A percentile compares a stretch with the other conserved stretches of the same genome.
Evolutionary conservation across 164 flowering plant genomes (phyloP).

Genomic region (Magnolia officinalis): DNA sequence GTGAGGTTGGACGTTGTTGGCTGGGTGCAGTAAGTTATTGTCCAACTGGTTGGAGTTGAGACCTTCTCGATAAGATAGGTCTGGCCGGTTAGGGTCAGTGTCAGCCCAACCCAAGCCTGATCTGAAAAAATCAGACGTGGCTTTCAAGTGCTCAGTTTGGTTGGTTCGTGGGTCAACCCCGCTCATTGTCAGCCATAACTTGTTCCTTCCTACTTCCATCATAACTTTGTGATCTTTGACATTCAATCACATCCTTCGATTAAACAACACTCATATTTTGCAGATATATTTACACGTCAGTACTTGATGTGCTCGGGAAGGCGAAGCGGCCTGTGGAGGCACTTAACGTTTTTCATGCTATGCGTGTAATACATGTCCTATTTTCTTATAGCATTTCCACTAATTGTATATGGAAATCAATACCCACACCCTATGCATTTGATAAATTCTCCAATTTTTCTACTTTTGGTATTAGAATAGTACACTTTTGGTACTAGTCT

Average conservation of each 20-base stretch:
- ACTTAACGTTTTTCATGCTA: slow-evolving; percentile 63
- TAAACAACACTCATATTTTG: slow-evolving; percentile 3
- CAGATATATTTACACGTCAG: slow-evolving; percentile 78
- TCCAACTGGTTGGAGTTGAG: too few species aligned
- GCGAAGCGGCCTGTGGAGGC: slow-evolving; percentile 91
- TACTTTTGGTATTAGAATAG: background rate
- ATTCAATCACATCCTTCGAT: background rate
- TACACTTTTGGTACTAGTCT: background rate
- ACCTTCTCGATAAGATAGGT: too few species aligned
- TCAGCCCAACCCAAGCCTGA: too few species aligned
- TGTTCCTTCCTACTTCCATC: too few species aligned
- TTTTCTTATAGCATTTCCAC: background rate
- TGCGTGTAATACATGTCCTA: slow-evolving; percentile 56
- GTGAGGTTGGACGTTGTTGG: too few species aligned
- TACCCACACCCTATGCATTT: background rate
- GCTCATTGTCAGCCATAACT: too few species aligned
- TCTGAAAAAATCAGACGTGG: too few species aligned
- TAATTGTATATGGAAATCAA: background rate
- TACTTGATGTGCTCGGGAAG: slow-evolving; percentile 80
- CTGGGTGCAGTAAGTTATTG: too few species aligned
- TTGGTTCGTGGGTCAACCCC: too few species aligned
- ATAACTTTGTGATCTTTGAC: background rate
- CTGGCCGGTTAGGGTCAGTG: too few species aligned
- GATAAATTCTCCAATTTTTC: background rate
- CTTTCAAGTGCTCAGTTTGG: too few species aligned